Evolutionary conservation across 2,329 filamentous ascomycete genomes (phyloP), one percentile per base, ranked within the genome.

Genomic region (Periconia macrospinosa): DNA sequence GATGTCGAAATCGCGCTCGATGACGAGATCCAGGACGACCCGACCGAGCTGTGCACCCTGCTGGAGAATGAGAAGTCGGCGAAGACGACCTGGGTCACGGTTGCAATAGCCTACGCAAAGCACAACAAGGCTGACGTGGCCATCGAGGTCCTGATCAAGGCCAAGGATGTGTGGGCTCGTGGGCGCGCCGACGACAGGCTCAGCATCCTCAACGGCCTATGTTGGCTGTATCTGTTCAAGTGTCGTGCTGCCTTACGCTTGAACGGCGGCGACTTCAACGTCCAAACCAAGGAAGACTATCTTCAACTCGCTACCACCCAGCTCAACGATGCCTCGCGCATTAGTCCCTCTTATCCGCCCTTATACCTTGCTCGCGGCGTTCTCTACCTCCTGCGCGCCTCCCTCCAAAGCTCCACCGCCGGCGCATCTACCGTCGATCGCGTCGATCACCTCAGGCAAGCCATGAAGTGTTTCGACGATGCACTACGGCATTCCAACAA

Each of bases 51-150:
- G 6, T 99, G 94, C 74, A 94, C 91, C 30, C 83, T 99, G 47
- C 86, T 99, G 59, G 93, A 99, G 77, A 96, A 94, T 69, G 95
- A 99, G 75, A 87, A 88, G 68, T 92, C 92, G 15, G 89, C 91
- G 37, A 92, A 93, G 67, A 91, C 88, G 49, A 95, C 95, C 64
- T 99, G 95, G 95, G 93, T 99, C 81, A 93, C 91, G n/a, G 94
- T 97, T 61, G 90, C 95, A 41, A 82, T 97, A 54, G 93, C 93
- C 45, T 99, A 99, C 70, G 93, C 94, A 41, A 99, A 97, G 78
- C 91, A 96, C 77, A 87, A 88, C 70, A 96, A 96, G 77, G 85
- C 94, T 57, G 92, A 97, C 70, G 90, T 94, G 77, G 86, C 86
- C 48, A 83, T 89, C 56, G 85, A 88, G 57, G 86, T 89, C 50